Evolutionary conservation across 1,284 basidiomycete species (phyloP), one percentile per base, ranked within the genome.

Genomic region (Rhodotorula sp.): DNA sequence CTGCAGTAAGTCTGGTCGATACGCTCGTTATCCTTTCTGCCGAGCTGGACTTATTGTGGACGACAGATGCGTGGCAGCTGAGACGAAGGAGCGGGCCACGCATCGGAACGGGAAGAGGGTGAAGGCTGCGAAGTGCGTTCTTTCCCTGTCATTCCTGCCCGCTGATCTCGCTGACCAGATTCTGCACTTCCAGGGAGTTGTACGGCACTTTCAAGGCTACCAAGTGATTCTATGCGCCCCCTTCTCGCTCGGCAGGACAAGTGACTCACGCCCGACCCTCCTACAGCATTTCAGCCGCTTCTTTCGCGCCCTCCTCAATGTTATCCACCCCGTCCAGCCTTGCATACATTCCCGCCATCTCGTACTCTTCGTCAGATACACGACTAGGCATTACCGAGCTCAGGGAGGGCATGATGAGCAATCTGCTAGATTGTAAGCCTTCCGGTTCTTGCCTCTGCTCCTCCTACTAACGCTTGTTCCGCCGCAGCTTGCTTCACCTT

Each of bases 331-430:
- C 49, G 13, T 29, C 36, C 39, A 22, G 39, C 39, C 4, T 17
- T 13, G 39, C 39, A 10, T 15, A 44, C 39, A 17, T 44, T 10
- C 13, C 30, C 13, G 4, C 6, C 13, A n/a, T 39, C n/a, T 56
- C n/a, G 2, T 56, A 39, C 55, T 29, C 34, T 10, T 27, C 36
- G 6, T 24, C 34, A 8, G 49, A 64, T 36, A 49, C 48, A 1
- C 55, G 62, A 11, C 49, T 64, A n/a, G 62, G 62, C 5, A 27
- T 27, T 8, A 51, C 58, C 20, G 62, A 64, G 29, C 62, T 63
- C 1, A 48, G 51, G 30, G 34, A 46, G 27, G 8, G 29, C 8
- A 27, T 51, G 34, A 51, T 64, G 62, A 47, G 29, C 27, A 48
- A 34, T 9, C 29, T 55, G 13, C 52, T 62, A 13, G 53, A 55